Evolutionary conservation across 106 monocot species (phyloP).

Genomic region (Phalaenopsis equestris): DNA sequence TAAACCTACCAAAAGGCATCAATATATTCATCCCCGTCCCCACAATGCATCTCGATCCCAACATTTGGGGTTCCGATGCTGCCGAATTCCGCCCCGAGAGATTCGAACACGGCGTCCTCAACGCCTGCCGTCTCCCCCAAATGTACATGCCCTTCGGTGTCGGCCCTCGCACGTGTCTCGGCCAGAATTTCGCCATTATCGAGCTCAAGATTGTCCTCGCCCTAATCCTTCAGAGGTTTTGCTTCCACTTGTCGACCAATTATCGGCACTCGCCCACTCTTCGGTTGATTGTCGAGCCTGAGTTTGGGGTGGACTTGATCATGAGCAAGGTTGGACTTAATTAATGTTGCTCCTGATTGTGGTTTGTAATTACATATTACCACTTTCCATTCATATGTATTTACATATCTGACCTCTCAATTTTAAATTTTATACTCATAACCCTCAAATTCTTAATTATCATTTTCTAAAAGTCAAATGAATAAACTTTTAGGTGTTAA

Average conservation of each 20-base stretch:
- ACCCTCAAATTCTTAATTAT: no score
- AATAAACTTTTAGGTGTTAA: no score
- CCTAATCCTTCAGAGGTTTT: constrained; percentile 47
- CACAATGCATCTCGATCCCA: constrained; percentile 38
- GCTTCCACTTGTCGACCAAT: constrained; percentile 26
- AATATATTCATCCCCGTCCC: constrained; percentile 30
- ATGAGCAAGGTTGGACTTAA: constrained; percentile 20
- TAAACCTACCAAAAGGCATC: constrained; percentile 54
- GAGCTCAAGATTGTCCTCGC: constrained; percentile 63
- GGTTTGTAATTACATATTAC: no score
- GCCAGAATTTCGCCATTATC: constrained; percentile 69
- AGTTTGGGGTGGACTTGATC: constrained; percentile 43
- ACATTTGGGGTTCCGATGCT: constrained; percentile 56
- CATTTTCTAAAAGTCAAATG: no score
- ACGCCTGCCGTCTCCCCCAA: constrained; percentile 45
- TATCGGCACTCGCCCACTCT: constrained; percentile 53
- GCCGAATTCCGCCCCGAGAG: constrained; percentile 59
- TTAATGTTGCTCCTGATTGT: background rate
- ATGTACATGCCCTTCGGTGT: constrained; percentile 63
- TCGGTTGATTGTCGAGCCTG: constrained; percentile 49
- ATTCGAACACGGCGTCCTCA: constrained; percentile 35
- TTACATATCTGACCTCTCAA: no score
- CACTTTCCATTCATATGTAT: no score
- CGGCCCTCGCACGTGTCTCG: constrained; percentile 43
- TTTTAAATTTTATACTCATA: no score